phyloP scores from a whole-genome alignment of 176 grass and related monocot genomes.

The Dendrocalamus sinicus region DNA sequence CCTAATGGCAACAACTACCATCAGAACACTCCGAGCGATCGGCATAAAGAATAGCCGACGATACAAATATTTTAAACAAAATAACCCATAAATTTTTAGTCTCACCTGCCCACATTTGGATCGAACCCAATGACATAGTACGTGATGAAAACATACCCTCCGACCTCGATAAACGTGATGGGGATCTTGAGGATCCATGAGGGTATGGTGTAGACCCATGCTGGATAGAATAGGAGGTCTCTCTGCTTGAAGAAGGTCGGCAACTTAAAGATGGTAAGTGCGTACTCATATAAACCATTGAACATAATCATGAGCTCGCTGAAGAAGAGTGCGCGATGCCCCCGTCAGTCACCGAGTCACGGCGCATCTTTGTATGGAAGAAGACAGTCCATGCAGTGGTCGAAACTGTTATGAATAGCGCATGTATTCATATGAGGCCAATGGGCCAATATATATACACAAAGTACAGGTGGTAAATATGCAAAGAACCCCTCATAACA shows the following conservation, averaged over 20 bases:
- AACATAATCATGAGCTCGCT: constrained; percentile 24
- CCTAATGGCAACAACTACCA: no score
- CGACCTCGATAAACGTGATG: not conserved
- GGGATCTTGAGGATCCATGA: constrained; percentile 38
- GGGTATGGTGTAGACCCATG: constrained; percentile 30
- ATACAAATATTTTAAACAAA: no score
- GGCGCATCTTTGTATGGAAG: not conserved
- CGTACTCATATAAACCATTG: constrained; percentile 25
- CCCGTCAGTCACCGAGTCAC: not conserved
- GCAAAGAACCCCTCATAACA: no score
- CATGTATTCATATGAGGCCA: no score
- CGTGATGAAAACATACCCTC: not conserved
- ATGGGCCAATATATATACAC: no score
- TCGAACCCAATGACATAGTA: not conserved
- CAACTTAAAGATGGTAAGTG: constrained; percentile 30
- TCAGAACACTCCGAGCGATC: not conserved
- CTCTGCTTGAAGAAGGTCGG: constrained; percentile 36
- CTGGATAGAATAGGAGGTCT: not conserved
- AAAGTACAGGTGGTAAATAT: no score
- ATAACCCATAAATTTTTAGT: no score
- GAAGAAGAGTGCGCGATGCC: not conserved
- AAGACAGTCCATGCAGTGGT: not conserved
- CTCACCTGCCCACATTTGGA: not conserved
- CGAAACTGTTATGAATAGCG: no score
- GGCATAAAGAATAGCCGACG: no score